A percentile compares a stretch with the other conserved stretches of the same genome.
Evolutionary conservation across 2,329 filamentous ascomycete genomes (phyloP).

Genomic region (Aschersonia sp.): DNA sequence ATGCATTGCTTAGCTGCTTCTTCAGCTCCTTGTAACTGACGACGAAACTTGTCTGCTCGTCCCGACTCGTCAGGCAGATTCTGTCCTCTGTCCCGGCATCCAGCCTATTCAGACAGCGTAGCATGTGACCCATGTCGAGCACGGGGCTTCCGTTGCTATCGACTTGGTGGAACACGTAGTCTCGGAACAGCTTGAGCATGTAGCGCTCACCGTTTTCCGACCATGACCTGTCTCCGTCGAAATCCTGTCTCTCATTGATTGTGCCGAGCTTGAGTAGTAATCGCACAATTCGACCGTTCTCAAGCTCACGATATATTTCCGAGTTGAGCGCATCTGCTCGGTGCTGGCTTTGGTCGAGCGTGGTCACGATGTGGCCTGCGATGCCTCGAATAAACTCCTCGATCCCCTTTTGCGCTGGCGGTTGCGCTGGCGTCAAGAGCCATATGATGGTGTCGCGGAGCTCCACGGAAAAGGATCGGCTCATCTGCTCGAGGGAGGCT

Average conservation of each 20-base stretch:
- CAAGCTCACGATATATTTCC: slow-evolving; percentile 65
- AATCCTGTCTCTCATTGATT: slow-evolving; percentile 82
- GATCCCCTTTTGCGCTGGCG: slow-evolving; percentile 50
- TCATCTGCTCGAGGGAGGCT: slow-evolving; percentile 62
- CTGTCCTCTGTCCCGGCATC: slow-evolving; percentile 82
- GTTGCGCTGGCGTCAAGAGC: slow-evolving; percentile 56
- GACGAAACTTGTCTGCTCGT: slow-evolving; percentile 80
- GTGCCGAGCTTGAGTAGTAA: slow-evolving; percentile 70
- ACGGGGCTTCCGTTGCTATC: slow-evolving; percentile 73
- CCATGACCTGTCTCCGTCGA: slow-evolving; percentile 66
- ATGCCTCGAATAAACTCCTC: slow-evolving; percentile 70
- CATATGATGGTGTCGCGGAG: slow-evolving; percentile 69
- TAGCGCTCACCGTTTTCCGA: slow-evolving; percentile 88
- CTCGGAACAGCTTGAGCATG: slow-evolving; percentile 84
- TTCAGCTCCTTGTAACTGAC: slow-evolving; percentile 84
- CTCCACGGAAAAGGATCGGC: slow-evolving; percentile 61
- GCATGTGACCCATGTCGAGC: slow-evolving; percentile 75
- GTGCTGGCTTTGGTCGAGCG: slow-evolving; percentile 69
- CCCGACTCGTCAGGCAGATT: slow-evolving; percentile 72
- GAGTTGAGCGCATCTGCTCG: slow-evolving; percentile 60
- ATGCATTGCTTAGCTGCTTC: slow-evolving; percentile 43
- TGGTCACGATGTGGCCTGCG: slow-evolving; percentile 58
- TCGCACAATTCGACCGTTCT: slow-evolving; percentile 76
- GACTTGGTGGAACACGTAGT: slow-evolving; percentile 95
- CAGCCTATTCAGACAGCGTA: slow-evolving; percentile 79